These are phyloP conservation scores for Dittrichia graveolens DNA, from an alignment of 129 eudicot genomes.

Conservation along the genomic window DNA sequence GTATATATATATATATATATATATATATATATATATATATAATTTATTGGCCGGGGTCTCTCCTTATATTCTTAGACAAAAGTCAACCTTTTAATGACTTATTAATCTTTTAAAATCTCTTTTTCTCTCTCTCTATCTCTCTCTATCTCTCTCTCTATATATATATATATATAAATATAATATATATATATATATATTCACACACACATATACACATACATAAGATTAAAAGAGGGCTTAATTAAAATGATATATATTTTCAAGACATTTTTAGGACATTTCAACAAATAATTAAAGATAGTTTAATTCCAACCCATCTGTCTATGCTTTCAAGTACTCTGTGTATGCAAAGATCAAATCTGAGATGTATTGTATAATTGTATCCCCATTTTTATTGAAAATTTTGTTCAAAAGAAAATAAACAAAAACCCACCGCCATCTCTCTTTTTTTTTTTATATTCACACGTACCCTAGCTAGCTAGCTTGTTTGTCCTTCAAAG, in stretches of 20 bases:
- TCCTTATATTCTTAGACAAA: constrained; percentile 22
- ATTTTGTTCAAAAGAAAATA: constrained; percentile 6
- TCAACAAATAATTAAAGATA: constrained; percentile 11
- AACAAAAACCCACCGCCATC: background rate
- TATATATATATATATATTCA: no score
- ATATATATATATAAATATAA: background rate
- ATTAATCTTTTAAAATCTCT: constrained; percentile 2
- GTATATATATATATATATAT: no score
- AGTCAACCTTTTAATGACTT: constrained; percentile 39
- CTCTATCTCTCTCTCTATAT: constrained; percentile 15
- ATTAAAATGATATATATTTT: background rate
- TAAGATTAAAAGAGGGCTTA: background rate
- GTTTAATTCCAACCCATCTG: constrained; percentile 27
- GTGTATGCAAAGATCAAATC: constrained; percentile 24
- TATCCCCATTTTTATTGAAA: background rate
- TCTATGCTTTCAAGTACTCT: constrained; percentile 1
- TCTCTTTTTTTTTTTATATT: background rate
- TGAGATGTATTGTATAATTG: background rate
- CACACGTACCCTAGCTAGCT: background rate
- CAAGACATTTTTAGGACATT: background rate
- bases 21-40: no score
- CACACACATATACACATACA: background rate
- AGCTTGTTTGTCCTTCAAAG: constrained; percentile 4
- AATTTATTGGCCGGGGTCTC: constrained; percentile 24
- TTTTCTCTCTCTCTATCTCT: constrained; percentile 12